These are phyloP conservation scores for Botryosphaeria dothidea DNA, from an alignment of 2,329 filamentous ascomycete species.

Conservation along the genomic window DNA sequence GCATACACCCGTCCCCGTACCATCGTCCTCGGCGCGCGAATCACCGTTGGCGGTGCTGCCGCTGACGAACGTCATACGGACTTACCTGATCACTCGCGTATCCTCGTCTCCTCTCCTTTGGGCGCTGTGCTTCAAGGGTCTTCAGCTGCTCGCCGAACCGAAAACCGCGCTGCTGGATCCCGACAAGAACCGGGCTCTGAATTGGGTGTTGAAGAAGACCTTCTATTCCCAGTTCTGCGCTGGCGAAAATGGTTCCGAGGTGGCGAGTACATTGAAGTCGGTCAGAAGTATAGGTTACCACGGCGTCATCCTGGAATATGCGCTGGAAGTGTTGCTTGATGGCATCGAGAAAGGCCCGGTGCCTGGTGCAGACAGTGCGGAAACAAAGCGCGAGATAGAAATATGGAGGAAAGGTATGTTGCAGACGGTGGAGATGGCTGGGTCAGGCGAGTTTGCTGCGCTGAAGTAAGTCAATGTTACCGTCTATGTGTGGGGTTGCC, in stretches of 20 bases:
- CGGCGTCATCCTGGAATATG: slow-evolving; percentile 86
- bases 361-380: slow-evolving; percentile 32
- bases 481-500: background rate
- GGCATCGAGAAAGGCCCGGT: slow-evolving; percentile 22
- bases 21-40: background rate
- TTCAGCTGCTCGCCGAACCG: slow-evolving; percentile 8
- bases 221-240: slow-evolving; percentile 92
- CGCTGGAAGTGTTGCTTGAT: slow-evolving; percentile 59
- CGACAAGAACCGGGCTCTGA: slow-evolving; percentile 56
- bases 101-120: slow-evolving; percentile 2
- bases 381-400: slow-evolving; percentile 62
- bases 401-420: slow-evolving; percentile 73
- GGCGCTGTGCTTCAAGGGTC: background rate
- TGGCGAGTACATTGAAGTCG: slow-evolving; percentile 61
- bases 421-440: slow-evolving; percentile 61
- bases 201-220: slow-evolving; percentile 71
- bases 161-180: slow-evolving; percentile 4
- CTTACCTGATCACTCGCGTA: slow-evolving; percentile 14
- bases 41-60: slow-evolving; percentile 7
- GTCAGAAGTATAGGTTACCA: slow-evolving; percentile 73
- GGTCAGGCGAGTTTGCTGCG: slow-evolving; percentile 50
- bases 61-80: slow-evolving; percentile 11
- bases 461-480: slow-evolving; percentile 38
- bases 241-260: slow-evolving; percentile 70
- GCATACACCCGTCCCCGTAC: background rate